Percentiles rank a stretch among this genome's conserved stretches.
Conservation (phyloP, 805 yeast species). For the Wickerhamiella occidentalis region DNA sequence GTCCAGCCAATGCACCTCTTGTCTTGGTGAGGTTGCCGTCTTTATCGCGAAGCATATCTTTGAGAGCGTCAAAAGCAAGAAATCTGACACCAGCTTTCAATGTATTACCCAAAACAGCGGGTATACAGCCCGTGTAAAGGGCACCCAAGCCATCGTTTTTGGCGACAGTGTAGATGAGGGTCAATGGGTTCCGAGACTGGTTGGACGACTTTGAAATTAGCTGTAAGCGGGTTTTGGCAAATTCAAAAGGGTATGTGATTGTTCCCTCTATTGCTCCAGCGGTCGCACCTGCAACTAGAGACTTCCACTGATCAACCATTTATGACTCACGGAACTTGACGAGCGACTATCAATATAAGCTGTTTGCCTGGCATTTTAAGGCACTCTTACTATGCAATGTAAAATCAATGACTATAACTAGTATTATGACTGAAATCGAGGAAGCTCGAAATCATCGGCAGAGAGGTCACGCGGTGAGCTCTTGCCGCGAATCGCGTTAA, state of each 20-base stretch:
- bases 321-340: constrained; percentile 4
- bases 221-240: constrained; percentile 89
- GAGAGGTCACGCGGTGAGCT: constrained; percentile 1
- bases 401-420: too few relatives aligned
- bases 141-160: constrained; percentile 66
- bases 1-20: constrained; percentile 89
- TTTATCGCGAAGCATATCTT: constrained; percentile 61
- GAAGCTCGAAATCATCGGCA: constrained; percentile 21
- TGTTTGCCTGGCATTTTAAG: too few relatives aligned
- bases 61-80: constrained; percentile 82
- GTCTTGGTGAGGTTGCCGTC: constrained; percentile 82
- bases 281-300: constrained; percentile 36
- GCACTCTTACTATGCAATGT: too few relatives aligned
- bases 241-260: constrained; percentile 90
- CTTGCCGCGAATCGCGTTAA: constrained; percentile 17
- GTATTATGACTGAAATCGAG: neutral
- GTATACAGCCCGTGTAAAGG: constrained; percentile 90
- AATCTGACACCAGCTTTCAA: constrained; percentile 94
- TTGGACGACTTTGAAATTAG: constrained; percentile 31
- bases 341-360: too few relatives aligned
- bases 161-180: constrained; percentile 61
- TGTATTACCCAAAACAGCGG: constrained; percentile 90
- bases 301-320: constrained; percentile 24
- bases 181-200: constrained; percentile 72
- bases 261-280: constrained; percentile 60